Base-by-base conservation (phyloP, 768 basidiomycete species). In the Serendipita sp. region DNA sequence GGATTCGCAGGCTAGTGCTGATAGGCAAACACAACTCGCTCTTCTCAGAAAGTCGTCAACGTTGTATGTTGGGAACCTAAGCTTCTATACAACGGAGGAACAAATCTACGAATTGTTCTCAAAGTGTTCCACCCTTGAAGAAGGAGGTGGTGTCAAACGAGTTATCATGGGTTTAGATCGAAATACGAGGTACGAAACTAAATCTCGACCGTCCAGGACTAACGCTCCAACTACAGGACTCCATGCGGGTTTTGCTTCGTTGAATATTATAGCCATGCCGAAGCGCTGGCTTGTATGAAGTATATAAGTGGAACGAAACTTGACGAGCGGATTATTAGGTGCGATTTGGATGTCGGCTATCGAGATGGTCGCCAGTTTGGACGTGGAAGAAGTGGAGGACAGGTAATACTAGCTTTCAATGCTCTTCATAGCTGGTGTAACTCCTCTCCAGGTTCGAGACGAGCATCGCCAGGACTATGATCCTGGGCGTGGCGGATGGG, bases 251-350 rank as follows among this genome's bases (percentile, higher is more conserved):
- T 96, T 73, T 93, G 95, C 75, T 97, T 93, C 68, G 94, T 94
- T 63, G 90, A 92, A 71, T 99, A 90, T 71, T 98, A 97, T 71
- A 90, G 90, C 9, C 92, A 97, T 69, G 78, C 84, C 3, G 94
- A 98, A 73, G 95, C 96, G 17, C 77, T 96, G 42, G 89, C 92
- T 43, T 85, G 87, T 65, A 85, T 98, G 82, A 84, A 87, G 53
- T 94, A 96, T 72, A 82, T 98, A 68, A 92, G 89, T 60, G 96
- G 95, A n/a, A 93, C 94, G 38, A 98, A 98, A 76, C 83, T 99
- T 22, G 96, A 99, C 73, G 96, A 99, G 74, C 88, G 96, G 34
- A 90, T 99, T 68, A 95, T 99, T 66, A 88, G 96, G 51, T 97
- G 94, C 70, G 96, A 99, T 76, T 76, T 99, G 70, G 96, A 99